These are phyloP conservation scores for Tuber magnatum DNA, from an alignment of 495 filamentous ascomycete species.

Conservation along the genomic window DNA sequence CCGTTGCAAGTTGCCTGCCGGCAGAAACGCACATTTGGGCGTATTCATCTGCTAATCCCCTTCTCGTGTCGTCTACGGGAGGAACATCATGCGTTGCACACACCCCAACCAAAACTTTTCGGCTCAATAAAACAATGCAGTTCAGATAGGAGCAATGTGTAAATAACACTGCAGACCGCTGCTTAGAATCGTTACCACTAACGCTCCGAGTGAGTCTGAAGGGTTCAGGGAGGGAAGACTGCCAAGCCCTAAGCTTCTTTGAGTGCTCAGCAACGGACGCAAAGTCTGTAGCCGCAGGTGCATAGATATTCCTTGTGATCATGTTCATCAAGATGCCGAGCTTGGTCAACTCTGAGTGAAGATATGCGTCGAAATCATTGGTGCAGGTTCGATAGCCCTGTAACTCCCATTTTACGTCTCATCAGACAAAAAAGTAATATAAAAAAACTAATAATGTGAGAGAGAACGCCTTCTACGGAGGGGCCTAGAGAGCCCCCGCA, in stretches of 20 bases:
- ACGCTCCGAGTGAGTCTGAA: constrained; percentile 25
- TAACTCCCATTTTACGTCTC: constrained; percentile 1
- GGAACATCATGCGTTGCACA: neutral
- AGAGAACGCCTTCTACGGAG: neutral
- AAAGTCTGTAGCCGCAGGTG: constrained; percentile 23
- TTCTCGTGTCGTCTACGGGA: neutral
- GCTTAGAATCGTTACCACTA: constrained; percentile 24
- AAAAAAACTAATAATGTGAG: neutral
- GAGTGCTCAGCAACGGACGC: constrained; percentile 24
- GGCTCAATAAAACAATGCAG: constrained; percentile 64
- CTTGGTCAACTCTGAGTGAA: constrained; percentile 29
- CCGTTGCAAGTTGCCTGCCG: constrained; percentile 39
- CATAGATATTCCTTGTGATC: constrained; percentile 32
- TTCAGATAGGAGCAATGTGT: constrained; percentile 35
- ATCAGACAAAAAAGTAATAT: neutral
- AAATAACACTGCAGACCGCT: constrained; percentile 35
- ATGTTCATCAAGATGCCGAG: constrained; percentile 34
- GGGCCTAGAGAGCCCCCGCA: neutral
- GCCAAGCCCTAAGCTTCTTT: constrained; percentile 34
- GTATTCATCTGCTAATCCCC: constrained; percentile 27
- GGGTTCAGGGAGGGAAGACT: constrained; percentile 32
- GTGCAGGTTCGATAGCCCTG: constrained; percentile 21
- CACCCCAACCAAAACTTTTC: constrained; percentile 58
- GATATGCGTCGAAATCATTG: constrained; percentile 29
- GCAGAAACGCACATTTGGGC: constrained; percentile 36